Evolutionary conservation across 2,329 filamentous ascomycete species (phyloP).

Genomic region (Saccharata proteae): DNA sequence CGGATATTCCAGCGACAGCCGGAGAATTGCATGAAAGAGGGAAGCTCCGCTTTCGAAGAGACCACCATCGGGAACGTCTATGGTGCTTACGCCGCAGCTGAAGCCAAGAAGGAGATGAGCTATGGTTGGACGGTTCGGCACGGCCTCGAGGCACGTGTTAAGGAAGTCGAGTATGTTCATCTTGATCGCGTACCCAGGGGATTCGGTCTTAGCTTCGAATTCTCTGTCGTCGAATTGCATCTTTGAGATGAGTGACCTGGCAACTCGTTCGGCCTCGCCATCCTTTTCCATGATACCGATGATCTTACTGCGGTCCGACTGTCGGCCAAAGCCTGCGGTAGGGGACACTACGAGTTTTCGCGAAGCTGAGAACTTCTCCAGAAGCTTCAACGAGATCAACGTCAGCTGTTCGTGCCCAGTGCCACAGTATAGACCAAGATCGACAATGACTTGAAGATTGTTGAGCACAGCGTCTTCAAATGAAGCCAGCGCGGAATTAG

Average conservation of each 20-base stretch:
- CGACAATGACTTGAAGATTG: conserved; percentile 65
- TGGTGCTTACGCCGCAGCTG: conserved; percentile 55
- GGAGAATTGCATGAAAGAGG: conserved; percentile 71
- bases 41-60: conserved; percentile 61
- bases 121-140: conserved; percentile 67
- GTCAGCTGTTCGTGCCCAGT: conserved; percentile 72
- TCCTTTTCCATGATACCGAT: conserved; percentile 79
- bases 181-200: conserved; percentile 70
- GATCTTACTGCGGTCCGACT: conserved; percentile 64
- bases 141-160: conserved; percentile 63
- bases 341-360: conserved; percentile 64
- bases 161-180: conserved; percentile 77
- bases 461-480: conserved; percentile 87
- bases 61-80: conserved; percentile 57
- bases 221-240: conserved; percentile 57
- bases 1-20: conserved; percentile 58
- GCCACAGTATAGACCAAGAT: conserved; percentile 77
- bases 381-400: conserved; percentile 64
- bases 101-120: conserved; percentile 89
- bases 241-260: conserved; percentile 57
- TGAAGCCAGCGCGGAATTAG: conserved; percentile 67
- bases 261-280: conserved; percentile 68
- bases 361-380: conserved; percentile 79
- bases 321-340: conserved; percentile 47
- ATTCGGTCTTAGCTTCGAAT: conserved; percentile 54